These are phyloP conservation scores for Amanita fuliginea DNA, from an alignment of 768 basidiomycete genomes.

Conservation along the genomic window DNA sequence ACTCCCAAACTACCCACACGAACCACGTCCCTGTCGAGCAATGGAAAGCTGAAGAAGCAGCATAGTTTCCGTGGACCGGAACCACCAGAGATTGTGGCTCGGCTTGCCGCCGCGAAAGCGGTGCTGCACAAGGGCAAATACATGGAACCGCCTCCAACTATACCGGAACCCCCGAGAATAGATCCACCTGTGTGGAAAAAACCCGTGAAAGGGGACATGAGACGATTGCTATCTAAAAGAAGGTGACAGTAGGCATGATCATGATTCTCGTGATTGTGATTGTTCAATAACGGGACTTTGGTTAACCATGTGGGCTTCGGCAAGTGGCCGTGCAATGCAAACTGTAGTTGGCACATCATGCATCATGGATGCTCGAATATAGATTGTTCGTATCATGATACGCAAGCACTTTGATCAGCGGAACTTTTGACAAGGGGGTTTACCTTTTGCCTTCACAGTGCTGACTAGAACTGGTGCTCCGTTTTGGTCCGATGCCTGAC, in stretches of 20 bases:
- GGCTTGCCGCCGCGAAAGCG: neutral
- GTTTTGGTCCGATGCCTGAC: too few relatives aligned
- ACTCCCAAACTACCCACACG: neutral
- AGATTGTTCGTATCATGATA: too few relatives aligned
- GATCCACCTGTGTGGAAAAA: neutral
- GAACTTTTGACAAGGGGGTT: too few relatives aligned
- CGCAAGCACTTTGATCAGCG: too few relatives aligned
- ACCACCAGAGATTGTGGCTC: conserved; percentile 5
- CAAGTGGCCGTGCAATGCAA: too few relatives aligned
- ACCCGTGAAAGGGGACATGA: conserved; percentile 2
- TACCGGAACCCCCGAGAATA: conserved; percentile 1
- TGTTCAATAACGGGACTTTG: too few relatives aligned
- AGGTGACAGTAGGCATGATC: neutral
- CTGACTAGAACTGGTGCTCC: too few relatives aligned
- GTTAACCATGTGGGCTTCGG: neutral
- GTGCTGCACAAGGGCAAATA: conserved; percentile 1
- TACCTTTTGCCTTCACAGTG: too few relatives aligned
- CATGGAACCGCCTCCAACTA: conserved; percentile 6
- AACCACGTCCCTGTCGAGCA: neutral
- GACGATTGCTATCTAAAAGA: conserved; percentile 8
- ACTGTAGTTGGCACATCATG: too few relatives aligned
- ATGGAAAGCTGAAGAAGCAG: conserved; percentile 3
- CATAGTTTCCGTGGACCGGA: conserved; percentile 3
- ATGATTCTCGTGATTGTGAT: too few relatives aligned
- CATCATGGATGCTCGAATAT: too few relatives aligned